A percentile compares a stretch with the other conserved stretches of the same genome.
Conservation (phyloP, 176 grass and related monocot species). For the Stipa capillata region DNA sequence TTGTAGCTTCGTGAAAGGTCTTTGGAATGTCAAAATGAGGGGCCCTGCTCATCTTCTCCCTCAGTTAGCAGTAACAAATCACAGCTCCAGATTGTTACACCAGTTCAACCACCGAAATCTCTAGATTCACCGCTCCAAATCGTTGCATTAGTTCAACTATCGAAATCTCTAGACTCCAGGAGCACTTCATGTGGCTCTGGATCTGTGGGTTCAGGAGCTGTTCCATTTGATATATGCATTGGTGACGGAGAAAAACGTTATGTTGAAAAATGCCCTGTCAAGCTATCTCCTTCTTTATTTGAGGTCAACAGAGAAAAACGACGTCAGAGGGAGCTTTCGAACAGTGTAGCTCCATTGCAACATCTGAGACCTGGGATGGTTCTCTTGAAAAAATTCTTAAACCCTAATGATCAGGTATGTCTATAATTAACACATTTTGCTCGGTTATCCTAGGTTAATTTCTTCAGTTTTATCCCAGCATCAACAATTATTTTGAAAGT, state of each 20-base stretch:
- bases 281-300: neutral
- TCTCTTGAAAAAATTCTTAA: constrained; percentile 41
- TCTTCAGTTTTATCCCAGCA: neutral
- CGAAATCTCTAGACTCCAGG: neutral
- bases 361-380: constrained; percentile 46
- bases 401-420: constrained; percentile 31
- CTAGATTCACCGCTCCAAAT: neutral
- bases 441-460: neutral
- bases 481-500: neutral
- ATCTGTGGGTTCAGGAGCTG: constrained; percentile 1
- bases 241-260: too few species aligned
- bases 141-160: neutral
- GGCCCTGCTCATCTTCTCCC: neutral
- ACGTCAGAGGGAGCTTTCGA: neutral
- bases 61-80: neutral
- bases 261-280: neutral
- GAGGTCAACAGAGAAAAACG: constrained; percentile 31
- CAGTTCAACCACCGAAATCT: neutral
- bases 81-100: neutral
- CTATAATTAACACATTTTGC: neutral
- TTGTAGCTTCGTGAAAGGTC: neutral
- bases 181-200: neutral
- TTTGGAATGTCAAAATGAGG: neutral
- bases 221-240: constrained; percentile 40
- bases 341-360: neutral